These are phyloP conservation scores for Fusarium circinatum DNA, from an alignment of 2,329 filamentous ascomycete species.

Conservation along the genomic window DNA sequence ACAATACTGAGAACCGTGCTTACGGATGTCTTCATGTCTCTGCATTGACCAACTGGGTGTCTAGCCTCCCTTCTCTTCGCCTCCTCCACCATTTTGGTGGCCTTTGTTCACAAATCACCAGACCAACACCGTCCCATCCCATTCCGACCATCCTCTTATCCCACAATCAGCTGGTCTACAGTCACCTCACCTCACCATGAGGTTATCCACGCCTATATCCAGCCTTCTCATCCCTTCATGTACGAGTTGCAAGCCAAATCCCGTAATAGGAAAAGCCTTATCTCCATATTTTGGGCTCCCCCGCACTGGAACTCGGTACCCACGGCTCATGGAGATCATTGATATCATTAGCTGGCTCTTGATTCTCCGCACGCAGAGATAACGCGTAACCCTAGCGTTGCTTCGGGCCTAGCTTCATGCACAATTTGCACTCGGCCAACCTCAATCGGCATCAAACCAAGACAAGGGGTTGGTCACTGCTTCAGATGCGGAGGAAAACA, in stretches of 20 bases:
- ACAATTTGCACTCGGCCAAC: slow-evolving; percentile 32
- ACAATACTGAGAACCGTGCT: not conserved
- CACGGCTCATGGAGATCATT: slow-evolving; percentile 17
- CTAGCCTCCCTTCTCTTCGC: not conserved
- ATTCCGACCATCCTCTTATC: not conserved
- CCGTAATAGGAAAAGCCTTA: slow-evolving; percentile 33
- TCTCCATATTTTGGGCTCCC: slow-evolving; percentile 18
- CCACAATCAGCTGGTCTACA: not conserved
- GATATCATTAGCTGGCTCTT: slow-evolving; percentile 14
- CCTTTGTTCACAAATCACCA: slow-evolving; percentile 10
- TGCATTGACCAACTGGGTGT: not conserved
- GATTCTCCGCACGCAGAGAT: slow-evolving; percentile 34
- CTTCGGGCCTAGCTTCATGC: slow-evolving; percentile 28
- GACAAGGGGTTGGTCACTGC: slow-evolving; percentile 8
- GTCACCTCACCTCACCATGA: slow-evolving; percentile 8
- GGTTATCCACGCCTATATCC: slow-evolving; percentile 20
- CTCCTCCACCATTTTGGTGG: not conserved
- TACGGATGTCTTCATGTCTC: not conserved
- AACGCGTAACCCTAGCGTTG: slow-evolving; percentile 12
- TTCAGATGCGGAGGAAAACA: slow-evolving; percentile 4
- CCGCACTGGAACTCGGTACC: slow-evolving; percentile 20
- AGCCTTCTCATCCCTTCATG: slow-evolving; percentile 30
- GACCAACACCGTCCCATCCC: not conserved
- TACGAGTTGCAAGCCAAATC: slow-evolving; percentile 32
- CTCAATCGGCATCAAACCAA: slow-evolving; percentile 29